Evolutionary conservation across 2,329 filamentous ascomycete genomes (phyloP).

Genomic region (Cladosporium sp.): DNA sequence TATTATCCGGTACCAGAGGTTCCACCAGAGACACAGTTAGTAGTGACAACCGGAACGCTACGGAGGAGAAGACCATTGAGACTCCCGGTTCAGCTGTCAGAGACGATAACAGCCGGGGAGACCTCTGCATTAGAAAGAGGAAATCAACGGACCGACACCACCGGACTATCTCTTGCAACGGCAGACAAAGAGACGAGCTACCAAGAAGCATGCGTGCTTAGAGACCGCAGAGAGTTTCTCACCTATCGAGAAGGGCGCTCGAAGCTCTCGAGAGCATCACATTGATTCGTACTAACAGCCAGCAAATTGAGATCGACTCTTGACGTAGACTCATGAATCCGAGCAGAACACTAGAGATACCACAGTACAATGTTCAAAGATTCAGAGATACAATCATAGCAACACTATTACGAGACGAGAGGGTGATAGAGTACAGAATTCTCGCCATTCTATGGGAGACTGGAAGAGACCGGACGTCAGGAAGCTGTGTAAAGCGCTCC

Average conservation of each 20-base stretch:
- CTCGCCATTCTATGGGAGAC: neutral
- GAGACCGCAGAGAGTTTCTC: neutral
- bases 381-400: neutral
- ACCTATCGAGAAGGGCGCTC: neutral
- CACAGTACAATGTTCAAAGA: neutral
- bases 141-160: neutral
- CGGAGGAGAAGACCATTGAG: neutral
- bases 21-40: neutral
- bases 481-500: neutral
- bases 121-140: neutral
- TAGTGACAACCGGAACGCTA: neutral
- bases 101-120: neutral
- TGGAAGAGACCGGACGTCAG: neutral
- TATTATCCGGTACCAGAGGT: neutral
- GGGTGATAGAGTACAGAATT: neutral
- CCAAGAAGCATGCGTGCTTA: neutral
- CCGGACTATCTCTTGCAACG: neutral
- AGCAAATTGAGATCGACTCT: neutral
- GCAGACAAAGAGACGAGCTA: neutral
- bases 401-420: neutral
- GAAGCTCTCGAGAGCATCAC: neutral
- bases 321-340: neutral
- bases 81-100: neutral
- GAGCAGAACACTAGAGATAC: neutral
- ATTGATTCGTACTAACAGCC: neutral